Conservation (phyloP, 2,329 filamentous ascomycete species). For the Nemania sp. region DNA sequence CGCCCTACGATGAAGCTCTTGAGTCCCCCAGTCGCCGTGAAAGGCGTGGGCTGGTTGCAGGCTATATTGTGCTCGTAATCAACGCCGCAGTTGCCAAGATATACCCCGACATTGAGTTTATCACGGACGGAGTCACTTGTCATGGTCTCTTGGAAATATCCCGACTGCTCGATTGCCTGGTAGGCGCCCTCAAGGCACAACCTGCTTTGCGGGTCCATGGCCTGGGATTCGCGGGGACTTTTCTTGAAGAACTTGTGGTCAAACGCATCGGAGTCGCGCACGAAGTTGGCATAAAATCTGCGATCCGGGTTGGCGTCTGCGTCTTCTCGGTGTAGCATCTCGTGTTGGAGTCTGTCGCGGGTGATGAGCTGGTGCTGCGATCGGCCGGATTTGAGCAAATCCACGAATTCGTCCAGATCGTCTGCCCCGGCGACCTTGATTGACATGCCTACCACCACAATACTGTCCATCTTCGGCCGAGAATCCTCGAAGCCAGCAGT, state of each 20-base stretch:
- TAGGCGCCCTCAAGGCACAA: conserved; percentile 6
- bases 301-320: neutral
- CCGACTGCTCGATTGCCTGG: conserved; percentile 7
- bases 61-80: conserved; percentile 12
- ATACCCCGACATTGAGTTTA: neutral
- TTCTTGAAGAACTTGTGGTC: conserved; percentile 12
- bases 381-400: conserved; percentile 35
- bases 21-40: conserved; percentile 28
- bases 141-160: neutral
- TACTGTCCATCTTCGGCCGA: neutral
- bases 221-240: neutral
- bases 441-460: conserved; percentile 46
- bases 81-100: conserved; percentile 3
- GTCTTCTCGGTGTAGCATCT: neutral
- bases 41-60: neutral
- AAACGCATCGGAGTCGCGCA: neutral
- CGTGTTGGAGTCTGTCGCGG: neutral
- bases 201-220: conserved; percentile 7
- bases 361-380: conserved; percentile 38
- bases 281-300: conserved; percentile 3
- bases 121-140: conserved; percentile 2
- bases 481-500: no score
- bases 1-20: conserved; percentile 35
- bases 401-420: conserved; percentile 40
- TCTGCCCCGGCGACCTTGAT: conserved; percentile 41